These are phyloP conservation scores for Xylariaceae sp. DNA, from an alignment of 2,329 filamentous ascomycete genomes.

Conservation along the genomic window DNA sequence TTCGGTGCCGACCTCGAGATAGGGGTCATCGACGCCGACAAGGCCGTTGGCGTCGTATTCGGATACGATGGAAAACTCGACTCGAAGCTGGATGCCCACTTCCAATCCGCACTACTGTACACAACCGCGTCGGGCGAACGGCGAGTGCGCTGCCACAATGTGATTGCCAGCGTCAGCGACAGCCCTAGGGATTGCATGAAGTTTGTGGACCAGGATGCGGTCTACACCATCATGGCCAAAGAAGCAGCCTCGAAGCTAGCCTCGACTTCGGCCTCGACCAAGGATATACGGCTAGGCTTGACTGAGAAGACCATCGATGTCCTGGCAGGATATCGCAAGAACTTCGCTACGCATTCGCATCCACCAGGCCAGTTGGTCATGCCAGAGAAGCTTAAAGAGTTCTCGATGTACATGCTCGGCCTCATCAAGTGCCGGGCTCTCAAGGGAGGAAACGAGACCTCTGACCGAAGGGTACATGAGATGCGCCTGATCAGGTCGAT, in stretches of 20 bases:
- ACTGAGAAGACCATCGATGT: slow-evolving; percentile 93
- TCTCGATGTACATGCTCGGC: slow-evolving; percentile 90
- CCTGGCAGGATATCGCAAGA: slow-evolving; percentile 83
- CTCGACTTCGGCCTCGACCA: slow-evolving; percentile 61
- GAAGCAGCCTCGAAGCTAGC: slow-evolving; percentile 84
- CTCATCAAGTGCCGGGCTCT: slow-evolving; percentile 86
- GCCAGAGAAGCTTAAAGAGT: slow-evolving; percentile 92
- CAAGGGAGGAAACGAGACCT: slow-evolving; percentile 85
- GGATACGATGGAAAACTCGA: slow-evolving; percentile 97
- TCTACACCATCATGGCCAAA: slow-evolving; percentile 82
- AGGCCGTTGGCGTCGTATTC: slow-evolving; percentile 85
- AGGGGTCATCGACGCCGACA: slow-evolving; percentile 86
- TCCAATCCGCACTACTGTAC: slow-evolving; percentile 91
- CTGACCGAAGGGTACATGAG: slow-evolving; percentile 84
- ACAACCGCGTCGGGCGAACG: slow-evolving; percentile 85
- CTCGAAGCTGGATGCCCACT: slow-evolving; percentile 90
- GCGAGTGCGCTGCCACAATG: slow-evolving; percentile 84
- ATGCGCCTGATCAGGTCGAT: slow-evolving; percentile 85
- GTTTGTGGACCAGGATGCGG: slow-evolving; percentile 91
- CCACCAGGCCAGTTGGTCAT: slow-evolving; percentile 90
- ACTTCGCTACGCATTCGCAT: slow-evolving; percentile 73
- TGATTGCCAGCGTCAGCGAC: slow-evolving; percentile 87
- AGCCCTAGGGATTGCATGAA: slow-evolving; percentile 78
- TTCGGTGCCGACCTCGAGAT: slow-evolving; percentile 94
- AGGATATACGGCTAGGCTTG: slow-evolving; percentile 75